A percentile compares a stretch with the other conserved stretches of the same genome.
Conservation (phyloP, 1,284 basidiomycete species). For the Trametes polyzona region DNA sequence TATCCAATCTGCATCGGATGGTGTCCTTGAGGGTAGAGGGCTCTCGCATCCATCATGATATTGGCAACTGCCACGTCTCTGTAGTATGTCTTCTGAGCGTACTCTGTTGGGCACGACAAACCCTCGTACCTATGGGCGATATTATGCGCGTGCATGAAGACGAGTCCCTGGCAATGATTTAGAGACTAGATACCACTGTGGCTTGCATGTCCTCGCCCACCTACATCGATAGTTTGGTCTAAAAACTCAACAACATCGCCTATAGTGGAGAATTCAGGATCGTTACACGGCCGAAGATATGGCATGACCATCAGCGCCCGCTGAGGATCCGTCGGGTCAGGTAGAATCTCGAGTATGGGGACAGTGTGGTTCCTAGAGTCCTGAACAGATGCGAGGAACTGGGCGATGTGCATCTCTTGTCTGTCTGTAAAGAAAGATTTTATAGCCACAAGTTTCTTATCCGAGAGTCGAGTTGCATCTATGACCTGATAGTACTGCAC, state of each 20-base stretch:
- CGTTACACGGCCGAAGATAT: conserved; percentile 27
- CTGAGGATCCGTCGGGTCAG: conserved; percentile 12
- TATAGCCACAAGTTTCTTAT: conserved; percentile 24
- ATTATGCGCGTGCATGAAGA: conserved; percentile 30
- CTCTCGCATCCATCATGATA: conserved; percentile 36
- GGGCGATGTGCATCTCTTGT: conserved; percentile 17
- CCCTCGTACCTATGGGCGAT: conserved; percentile 31
- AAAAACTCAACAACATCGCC: conserved; percentile 35
- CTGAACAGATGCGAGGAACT: conserved; percentile 2
- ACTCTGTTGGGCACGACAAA: too few species aligned
- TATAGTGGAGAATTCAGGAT: conserved; percentile 26
- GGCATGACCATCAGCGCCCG: conserved; percentile 32
- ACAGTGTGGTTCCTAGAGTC: conserved; percentile 19
- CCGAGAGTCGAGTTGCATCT: conserved; percentile 29
- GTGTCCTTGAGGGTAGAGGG: conserved; percentile 31
- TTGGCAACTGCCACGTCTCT: conserved; percentile 31
- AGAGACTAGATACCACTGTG: not conserved
- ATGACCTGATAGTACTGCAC: conserved; percentile 8
- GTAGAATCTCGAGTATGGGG: conserved; percentile 16
- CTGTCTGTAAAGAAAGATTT: conserved; percentile 16
- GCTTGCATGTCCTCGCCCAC: not conserved
- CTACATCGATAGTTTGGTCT: conserved; percentile 33
- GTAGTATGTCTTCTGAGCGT: too few species aligned
- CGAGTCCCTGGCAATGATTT: conserved; percentile 23
- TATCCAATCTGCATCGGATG: conserved; percentile 27